Percentiles rank a stretch among this genome's conserved stretches.
These are phyloP conservation scores for Boletus sp. DNA, from an alignment of 1,284 basidiomycete species.

Conservation along the genomic window DNA sequence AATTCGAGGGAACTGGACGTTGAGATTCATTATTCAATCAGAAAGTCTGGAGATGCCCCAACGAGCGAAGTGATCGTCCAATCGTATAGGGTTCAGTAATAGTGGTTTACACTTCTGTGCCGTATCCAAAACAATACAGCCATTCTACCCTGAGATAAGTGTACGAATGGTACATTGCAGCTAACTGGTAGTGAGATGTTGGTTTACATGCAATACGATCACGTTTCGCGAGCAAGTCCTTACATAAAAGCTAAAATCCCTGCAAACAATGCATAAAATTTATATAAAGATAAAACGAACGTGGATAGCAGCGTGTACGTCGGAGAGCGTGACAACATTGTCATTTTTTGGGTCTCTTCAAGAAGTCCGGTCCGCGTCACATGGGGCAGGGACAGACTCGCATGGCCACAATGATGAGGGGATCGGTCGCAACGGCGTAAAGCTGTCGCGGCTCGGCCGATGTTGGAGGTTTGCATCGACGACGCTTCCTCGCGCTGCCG, in stretches of 20 bases:
- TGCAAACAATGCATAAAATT: no score
- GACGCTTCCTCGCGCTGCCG: slow-evolving; percentile 38
- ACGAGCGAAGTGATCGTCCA: slow-evolving; percentile 61
- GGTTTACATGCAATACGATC: slow-evolving; percentile 19
- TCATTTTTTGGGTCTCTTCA: not conserved
- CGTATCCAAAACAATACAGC: not conserved
- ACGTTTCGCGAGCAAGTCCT: slow-evolving; percentile 8
- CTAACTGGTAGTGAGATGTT: slow-evolving; percentile 10
- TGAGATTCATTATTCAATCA: slow-evolving; percentile 85
- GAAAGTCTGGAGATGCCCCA: slow-evolving; percentile 36
- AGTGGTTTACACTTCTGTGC: slow-evolving; percentile 37
- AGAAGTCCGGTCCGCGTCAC: slow-evolving; percentile 11
- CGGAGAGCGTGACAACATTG: not conserved
- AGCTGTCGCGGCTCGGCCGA: slow-evolving; percentile 19
- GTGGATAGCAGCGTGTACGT: not conserved
- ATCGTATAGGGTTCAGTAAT: slow-evolving; percentile 67
- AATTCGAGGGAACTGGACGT: slow-evolving; percentile 92
- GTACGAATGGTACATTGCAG: slow-evolving; percentile 15
- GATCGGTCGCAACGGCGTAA: slow-evolving; percentile 8
- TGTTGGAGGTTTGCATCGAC: slow-evolving; percentile 23
- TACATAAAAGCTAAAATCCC: not conserved
- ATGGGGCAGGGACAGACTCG: not conserved
- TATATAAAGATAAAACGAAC: slow-evolving; percentile 2
- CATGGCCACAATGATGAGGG: slow-evolving; percentile 8
- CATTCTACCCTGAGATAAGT: not conserved